These are phyloP conservation scores for Skeletonema tropicum DNA, from an alignment of 108 stramenopile genomes.

Conservation along the genomic window DNA sequence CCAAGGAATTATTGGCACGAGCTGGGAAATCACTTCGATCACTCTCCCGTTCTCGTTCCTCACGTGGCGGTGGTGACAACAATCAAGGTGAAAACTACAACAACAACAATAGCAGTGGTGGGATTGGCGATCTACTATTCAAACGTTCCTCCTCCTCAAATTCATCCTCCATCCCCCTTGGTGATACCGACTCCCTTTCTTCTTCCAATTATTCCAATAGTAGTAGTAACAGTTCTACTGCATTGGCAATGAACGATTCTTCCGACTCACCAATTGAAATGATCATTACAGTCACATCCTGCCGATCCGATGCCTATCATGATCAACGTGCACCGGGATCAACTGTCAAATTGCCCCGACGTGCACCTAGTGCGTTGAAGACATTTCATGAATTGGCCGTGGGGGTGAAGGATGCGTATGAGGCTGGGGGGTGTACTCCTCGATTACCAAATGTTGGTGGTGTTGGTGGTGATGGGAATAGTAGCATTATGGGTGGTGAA, in stretches of 20 bases:
- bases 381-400: slow-evolving; percentile 88
- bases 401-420: slow-evolving; percentile 87
- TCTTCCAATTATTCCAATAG: not conserved
- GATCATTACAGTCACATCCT: slow-evolving; percentile 86
- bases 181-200: not conserved
- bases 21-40: slow-evolving; percentile 27
- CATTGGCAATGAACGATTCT: not conserved
- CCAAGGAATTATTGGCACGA: slow-evolving; percentile 10
- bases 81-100: slow-evolving; percentile 1
- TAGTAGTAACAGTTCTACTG: not conserved
- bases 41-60: slow-evolving; percentile 27
- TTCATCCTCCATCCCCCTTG: not conserved
- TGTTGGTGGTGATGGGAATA: slow-evolving; percentile 1
- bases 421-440: slow-evolving; percentile 74
- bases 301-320: slow-evolving; percentile 86
- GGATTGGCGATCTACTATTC: not conserved
- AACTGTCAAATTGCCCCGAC: slow-evolving; percentile 78
- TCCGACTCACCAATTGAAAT: slow-evolving; percentile 10
- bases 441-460: not conserved
- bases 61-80: not conserved
- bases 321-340: slow-evolving; percentile 85
- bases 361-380: slow-evolving; percentile 82
- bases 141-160: not conserved
- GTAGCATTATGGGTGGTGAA: not conserved
- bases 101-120: not conserved